Base-by-base conservation (phyloP, 345 rosid genomes). In the Murraya paniculata region DNA sequence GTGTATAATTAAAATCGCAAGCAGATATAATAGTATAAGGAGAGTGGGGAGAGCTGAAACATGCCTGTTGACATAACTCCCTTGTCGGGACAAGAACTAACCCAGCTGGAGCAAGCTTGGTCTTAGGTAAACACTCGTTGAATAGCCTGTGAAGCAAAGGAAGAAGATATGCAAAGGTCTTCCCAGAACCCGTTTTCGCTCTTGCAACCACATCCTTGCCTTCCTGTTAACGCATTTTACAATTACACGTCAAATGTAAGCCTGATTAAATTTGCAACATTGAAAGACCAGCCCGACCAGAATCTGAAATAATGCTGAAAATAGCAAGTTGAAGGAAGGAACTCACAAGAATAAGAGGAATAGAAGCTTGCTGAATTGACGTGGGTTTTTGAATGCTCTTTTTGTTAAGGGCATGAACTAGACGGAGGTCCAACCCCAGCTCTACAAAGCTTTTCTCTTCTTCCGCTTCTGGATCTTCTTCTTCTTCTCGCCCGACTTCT, bases 191-290 rank as follows among this genome's bases (percentile, higher is more conserved):
- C 0, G 97, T 95, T 83, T 94, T 93, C 1, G 98, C 99, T 72
- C 87, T 85, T 25, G 97, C 99, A 75, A 93, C 93, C 71, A 93
- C 96, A 78, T 95, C 99, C 76, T 95, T 93, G 6, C 98, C 99
- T 87, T 89, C 91, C 98, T 92, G 75, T 13, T 5, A 62, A 4
- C 45, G 5, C 67, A 69, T 56, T 36, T 68, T 18, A 10, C 10
- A 58, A 21, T 41, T 55, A 50, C 24, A 77, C 50, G 22, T 53
- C 22, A 53, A 53, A 53, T 18, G 7, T 18, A 18, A 53, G 55
- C 9, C 38, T 53, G 27, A 45, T 25, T 25, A 19, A 48, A 55
- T 21, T 71, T 50, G 39, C 7, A 53, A 5, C 14, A 7, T 25
- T 68, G 39, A 4, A 14, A 28, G 38, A 28, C 18, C 24, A 19